Conservation (phyloP, 257 asterid species). For the Ligustrum vulgare region DNA sequence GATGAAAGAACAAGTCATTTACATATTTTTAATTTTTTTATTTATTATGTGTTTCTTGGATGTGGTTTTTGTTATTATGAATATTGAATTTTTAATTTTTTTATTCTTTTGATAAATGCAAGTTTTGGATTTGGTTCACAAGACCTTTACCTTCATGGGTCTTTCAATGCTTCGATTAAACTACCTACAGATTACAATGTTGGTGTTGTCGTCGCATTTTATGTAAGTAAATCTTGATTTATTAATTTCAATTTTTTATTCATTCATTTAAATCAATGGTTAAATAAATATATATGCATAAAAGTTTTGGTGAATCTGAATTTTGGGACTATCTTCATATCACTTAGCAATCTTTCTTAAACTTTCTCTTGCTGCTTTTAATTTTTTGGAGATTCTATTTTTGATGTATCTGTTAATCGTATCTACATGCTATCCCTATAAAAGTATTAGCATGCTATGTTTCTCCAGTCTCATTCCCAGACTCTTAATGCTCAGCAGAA, state of each 20-base stretch:
- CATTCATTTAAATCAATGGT: not conserved
- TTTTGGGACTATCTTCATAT: slow-evolving; percentile 17
- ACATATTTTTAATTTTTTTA: not conserved
- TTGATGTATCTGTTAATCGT: too few relatives aligned
- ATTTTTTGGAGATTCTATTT: not conserved
- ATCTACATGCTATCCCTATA: too few relatives aligned
- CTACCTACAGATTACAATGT: slow-evolving; percentile 91
- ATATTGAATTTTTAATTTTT: slow-evolving; percentile 19
- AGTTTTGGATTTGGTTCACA: slow-evolving; percentile 94
- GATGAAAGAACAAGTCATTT: slow-evolving; percentile 75
- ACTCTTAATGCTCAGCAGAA: not conserved
- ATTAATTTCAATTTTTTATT: not conserved
- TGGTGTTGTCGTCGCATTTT: slow-evolving; percentile 94
- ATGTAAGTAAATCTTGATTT: slow-evolving; percentile 52
- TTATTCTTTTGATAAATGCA: slow-evolving; percentile 22
- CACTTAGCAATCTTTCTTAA: not conserved
- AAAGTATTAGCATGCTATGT: too few relatives aligned
- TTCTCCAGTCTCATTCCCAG: not conserved
- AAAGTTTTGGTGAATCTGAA: slow-evolving; percentile 12
- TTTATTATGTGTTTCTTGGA: not conserved
- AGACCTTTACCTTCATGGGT: slow-evolving; percentile 81
- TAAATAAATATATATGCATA: too few relatives aligned
- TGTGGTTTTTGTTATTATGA: not conserved
- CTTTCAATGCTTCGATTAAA: slow-evolving; percentile 82
- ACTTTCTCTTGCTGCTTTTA: slow-evolving; percentile 19